phyloP scores from a whole-genome alignment of 441 rosid species.

The Rhodomyrtus psidioides region DNA sequence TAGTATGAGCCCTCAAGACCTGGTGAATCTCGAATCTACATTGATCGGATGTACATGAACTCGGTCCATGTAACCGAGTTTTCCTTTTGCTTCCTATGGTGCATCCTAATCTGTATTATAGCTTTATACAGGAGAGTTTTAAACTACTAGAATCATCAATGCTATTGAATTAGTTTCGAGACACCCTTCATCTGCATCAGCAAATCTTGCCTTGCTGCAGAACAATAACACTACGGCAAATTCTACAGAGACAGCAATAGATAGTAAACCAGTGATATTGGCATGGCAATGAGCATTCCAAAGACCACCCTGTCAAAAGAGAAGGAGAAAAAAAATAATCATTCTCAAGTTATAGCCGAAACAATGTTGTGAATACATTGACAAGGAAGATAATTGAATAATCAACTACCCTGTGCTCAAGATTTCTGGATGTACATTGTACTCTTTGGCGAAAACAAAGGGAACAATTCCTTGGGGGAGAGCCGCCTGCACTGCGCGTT shows the following conservation, averaged over 20 bases:
- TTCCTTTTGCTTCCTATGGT: not conserved
- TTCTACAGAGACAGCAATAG: constrained; percentile 54
- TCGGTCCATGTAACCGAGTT: not conserved
- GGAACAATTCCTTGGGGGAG: constrained; percentile 92
- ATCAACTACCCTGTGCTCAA: constrained; percentile 63
- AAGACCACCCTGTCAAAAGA: constrained; percentile 57
- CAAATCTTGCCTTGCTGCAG: not conserved
- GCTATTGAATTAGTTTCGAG: not conserved
- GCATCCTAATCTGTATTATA: not conserved
- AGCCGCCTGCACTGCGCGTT: constrained; percentile 53
- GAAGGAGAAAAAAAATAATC: not conserved
- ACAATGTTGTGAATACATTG: not conserved
- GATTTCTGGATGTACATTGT: constrained; percentile 71
- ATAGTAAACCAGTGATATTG: constrained; percentile 68
- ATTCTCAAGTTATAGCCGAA: not conserved
- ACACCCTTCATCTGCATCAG: not conserved
- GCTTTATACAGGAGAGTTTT: not conserved
- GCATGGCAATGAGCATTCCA: constrained; percentile 75
- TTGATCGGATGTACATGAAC: not conserved
- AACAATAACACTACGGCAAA: not conserved
- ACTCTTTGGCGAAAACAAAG: constrained; percentile 88
- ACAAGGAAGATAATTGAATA: not conserved
- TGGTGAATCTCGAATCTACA: not conserved
- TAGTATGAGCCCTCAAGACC: not conserved
- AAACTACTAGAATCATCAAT: not conserved